These are phyloP conservation scores for Aspergillus panamensis DNA, from an alignment of 495 filamentous ascomycete species.

Conservation along the genomic window DNA sequence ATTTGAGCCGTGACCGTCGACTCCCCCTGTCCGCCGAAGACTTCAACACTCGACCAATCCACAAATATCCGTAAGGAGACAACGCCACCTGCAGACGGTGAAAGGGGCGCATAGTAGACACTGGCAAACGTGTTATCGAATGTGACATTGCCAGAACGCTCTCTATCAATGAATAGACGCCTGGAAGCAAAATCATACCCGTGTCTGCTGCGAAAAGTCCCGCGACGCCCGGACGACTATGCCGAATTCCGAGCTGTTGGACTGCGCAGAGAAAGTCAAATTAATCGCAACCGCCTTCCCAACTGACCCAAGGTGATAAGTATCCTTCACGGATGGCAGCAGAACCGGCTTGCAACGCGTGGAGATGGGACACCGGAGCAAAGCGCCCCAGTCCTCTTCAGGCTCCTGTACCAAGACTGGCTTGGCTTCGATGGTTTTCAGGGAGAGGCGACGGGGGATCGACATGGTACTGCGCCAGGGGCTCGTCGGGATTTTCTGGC, in stretches of 20 bases:
- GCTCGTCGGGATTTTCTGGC: slow-evolving; percentile 28
- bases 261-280: slow-evolving; percentile 23
- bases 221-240: slow-evolving; percentile 24
- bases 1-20: slow-evolving; percentile 35
- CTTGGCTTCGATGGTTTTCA: slow-evolving; percentile 24
- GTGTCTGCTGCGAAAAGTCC: slow-evolving; percentile 40
- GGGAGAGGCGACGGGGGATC: slow-evolving; percentile 41
- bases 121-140: slow-evolving; percentile 30
- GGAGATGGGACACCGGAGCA: background rate
- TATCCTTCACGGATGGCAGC: slow-evolving; percentile 16
- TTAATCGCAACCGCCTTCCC: slow-evolving; percentile 25
- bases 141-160: slow-evolving; percentile 24
- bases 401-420: slow-evolving; percentile 26
- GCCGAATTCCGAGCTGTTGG: slow-evolving; percentile 20
- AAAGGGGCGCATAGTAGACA: slow-evolving; percentile 26
- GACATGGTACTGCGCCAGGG: slow-evolving; percentile 53
- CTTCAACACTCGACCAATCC: slow-evolving; percentile 36
- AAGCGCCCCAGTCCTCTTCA: slow-evolving; percentile 15
- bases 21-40: slow-evolving; percentile 34
- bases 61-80: slow-evolving; percentile 29
- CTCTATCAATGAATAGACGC: slow-evolving; percentile 31
- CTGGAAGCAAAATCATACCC: slow-evolving; percentile 40
- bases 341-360: background rate
- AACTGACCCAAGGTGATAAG: slow-evolving; percentile 11
- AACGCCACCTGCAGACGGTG: slow-evolving; percentile 13